Evolutionary conservation across 352 stramenopile species (phyloP).

Genomic region (Vaucheria bursata): DNA sequence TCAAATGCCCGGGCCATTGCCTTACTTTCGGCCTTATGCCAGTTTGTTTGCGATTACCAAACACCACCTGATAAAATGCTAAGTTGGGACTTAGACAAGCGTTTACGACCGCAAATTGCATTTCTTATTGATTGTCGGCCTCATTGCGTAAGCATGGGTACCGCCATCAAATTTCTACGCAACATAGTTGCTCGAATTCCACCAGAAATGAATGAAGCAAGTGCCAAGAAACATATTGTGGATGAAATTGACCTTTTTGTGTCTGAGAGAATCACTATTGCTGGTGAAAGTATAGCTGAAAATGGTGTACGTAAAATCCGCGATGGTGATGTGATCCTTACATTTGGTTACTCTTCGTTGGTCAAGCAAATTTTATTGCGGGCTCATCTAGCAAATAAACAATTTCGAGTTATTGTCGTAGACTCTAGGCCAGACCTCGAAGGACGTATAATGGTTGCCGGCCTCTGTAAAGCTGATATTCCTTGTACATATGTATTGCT

Average conservation of each 20-base stretch:
- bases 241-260: constrained; percentile 76
- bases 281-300: constrained; percentile 65
- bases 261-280: constrained; percentile 63
- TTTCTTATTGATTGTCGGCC: constrained; percentile 78
- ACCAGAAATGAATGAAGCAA: constrained; percentile 63
- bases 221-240: constrained; percentile 67
- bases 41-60: constrained; percentile 72
- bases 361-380: constrained; percentile 27
- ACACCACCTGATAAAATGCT: constrained; percentile 66
- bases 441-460: constrained; percentile 59
- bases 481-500: constrained; percentile 74
- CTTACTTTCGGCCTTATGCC: constrained; percentile 76
- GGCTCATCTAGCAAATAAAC: constrained; percentile 17
- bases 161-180: constrained; percentile 68
- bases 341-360: constrained; percentile 57
- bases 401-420: constrained; percentile 62
- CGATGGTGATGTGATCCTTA: constrained; percentile 74
- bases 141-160: constrained; percentile 75
- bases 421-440: constrained; percentile 73
- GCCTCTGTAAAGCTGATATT: constrained; percentile 60
- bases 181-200: constrained; percentile 65
- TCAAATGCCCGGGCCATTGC: constrained; percentile 68
- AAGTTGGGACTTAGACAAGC: constrained; percentile 70
- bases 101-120: constrained; percentile 70
- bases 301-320: constrained; percentile 68